A percentile compares a stretch with the other conserved stretches of the same genome.
These are phyloP conservation scores for Taphrina pruni DNA, from an alignment of 1,139 yeast species.

Conservation along the genomic window DNA sequence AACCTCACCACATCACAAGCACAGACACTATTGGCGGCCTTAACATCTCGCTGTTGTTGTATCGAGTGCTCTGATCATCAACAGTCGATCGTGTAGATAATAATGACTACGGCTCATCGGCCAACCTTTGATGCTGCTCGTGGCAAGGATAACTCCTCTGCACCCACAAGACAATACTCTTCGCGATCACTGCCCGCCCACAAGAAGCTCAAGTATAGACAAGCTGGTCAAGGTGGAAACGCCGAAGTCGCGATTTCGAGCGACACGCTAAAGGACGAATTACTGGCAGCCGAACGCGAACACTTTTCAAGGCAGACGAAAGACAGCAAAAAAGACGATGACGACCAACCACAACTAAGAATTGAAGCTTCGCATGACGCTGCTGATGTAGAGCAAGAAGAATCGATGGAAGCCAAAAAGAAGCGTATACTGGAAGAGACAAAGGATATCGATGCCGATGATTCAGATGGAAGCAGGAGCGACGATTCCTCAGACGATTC, in stretches of 20 bases:
- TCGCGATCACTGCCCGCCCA: slow-evolving; percentile 76
- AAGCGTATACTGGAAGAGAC: slow-evolving; percentile 47
- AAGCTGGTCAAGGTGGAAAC: slow-evolving; percentile 52
- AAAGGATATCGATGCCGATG: slow-evolving; percentile 46
- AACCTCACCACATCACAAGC: too few relatives aligned
- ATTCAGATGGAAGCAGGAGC: slow-evolving; percentile 47
- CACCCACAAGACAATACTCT: slow-evolving; percentile 62
- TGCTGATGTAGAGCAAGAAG: slow-evolving; percentile 4
- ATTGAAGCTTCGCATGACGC: not conserved
- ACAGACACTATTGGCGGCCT: too few relatives aligned
- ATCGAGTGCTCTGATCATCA: too few relatives aligned
- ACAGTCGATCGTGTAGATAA: not conserved
- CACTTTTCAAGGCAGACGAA: slow-evolving; percentile 34
- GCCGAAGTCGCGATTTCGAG: slow-evolving; percentile 40
- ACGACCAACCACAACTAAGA: slow-evolving; percentile 40
- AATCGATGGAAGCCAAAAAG: slow-evolving; percentile 42
- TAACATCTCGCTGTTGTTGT: too few relatives aligned
- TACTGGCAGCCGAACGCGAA: slow-evolving; percentile 44
- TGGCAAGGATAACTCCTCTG: slow-evolving; percentile 61
- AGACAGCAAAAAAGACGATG: slow-evolving; percentile 40
- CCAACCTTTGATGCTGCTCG: slow-evolving; percentile 88
- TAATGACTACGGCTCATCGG: slow-evolving; percentile 41
- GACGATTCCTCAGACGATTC: slow-evolving; percentile 47
- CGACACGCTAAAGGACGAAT: slow-evolving; percentile 39
- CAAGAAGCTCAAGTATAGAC: slow-evolving; percentile 64